Evolutionary conservation across 148 eudicot genomes (phyloP).

Genomic region (Dianthus caryophyllus): DNA sequence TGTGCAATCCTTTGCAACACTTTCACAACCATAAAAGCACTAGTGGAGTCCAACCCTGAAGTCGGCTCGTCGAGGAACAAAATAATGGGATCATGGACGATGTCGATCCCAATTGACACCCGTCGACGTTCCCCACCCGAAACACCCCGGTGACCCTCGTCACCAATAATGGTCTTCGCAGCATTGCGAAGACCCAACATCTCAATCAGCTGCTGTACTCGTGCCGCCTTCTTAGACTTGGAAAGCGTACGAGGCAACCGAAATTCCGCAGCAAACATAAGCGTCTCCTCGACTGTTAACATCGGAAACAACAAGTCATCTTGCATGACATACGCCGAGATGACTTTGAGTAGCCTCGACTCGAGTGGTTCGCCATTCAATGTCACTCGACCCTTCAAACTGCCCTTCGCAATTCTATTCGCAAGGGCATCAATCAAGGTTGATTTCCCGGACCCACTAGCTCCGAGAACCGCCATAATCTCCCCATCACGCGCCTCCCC

Average conservation of each 20-base stretch:
- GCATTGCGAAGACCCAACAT: constrained; percentile 82
- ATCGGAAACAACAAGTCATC: constrained; percentile 81
- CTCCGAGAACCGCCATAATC: constrained; percentile 79
- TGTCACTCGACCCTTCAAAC: constrained; percentile 55
- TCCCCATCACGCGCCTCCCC: constrained; percentile 86
- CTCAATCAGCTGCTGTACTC: constrained; percentile 75
- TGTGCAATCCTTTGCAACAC: constrained; percentile 75
- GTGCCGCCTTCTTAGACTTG: constrained; percentile 52
- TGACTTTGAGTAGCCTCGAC: constrained; percentile 62
- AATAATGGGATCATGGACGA: constrained; percentile 80
- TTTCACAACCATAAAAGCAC: constrained; percentile 81
- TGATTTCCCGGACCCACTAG: constrained; percentile 85
- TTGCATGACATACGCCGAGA: constrained; percentile 92
- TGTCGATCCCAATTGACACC: constrained; percentile 82
- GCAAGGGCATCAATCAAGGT: constrained; percentile 87
- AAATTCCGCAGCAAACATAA: constrained; percentile 83
- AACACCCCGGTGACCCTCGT: constrained; percentile 94
- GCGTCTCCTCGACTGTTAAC: constrained; percentile 80
- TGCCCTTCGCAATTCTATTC: constrained; percentile 65
- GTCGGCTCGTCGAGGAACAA: constrained; percentile 89
- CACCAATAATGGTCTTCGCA: constrained; percentile 77
- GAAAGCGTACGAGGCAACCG: constrained; percentile 65
- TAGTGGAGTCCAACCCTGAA: constrained; percentile 81
- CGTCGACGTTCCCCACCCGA: constrained; percentile 88
- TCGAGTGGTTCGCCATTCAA: constrained; percentile 66